Conservation (phyloP, 2,329 filamentous ascomycete species). For the Talaromyces sp. region DNA sequence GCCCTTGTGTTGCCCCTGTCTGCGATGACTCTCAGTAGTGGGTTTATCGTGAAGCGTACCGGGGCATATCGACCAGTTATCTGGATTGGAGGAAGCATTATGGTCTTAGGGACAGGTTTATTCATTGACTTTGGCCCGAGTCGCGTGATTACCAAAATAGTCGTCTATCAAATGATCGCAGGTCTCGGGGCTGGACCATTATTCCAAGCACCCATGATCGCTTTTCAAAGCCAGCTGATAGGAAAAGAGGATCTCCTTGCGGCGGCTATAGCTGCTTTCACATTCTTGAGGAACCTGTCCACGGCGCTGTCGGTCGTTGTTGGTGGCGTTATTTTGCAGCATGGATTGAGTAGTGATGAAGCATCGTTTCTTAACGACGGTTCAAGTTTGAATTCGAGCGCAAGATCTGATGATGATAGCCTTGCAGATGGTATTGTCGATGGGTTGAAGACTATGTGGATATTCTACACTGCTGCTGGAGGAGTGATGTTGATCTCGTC, state of each 20-base stretch:
- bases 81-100: slow-evolving; percentile 51
- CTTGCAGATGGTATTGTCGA: background rate
- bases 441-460: slow-evolving; percentile 7
- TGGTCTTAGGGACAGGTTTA: slow-evolving; percentile 58
- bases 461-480: slow-evolving; percentile 2
- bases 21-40: slow-evolving; percentile 53
- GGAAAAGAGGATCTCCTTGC: slow-evolving; percentile 50
- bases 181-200: slow-evolving; percentile 54
- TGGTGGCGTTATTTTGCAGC: slow-evolving; percentile 48
- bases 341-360: slow-evolving; percentile 24
- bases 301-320: slow-evolving; percentile 54
- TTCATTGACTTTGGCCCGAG: slow-evolving; percentile 49
- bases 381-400: background rate
- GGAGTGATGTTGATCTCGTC: slow-evolving; percentile 8
- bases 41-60: slow-evolving; percentile 65
- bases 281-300: slow-evolving; percentile 53
- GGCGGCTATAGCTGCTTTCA: slow-evolving; percentile 55
- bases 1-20: slow-evolving; percentile 63
- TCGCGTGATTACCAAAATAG: slow-evolving; percentile 37
- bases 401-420: background rate
- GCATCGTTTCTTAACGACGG: background rate
- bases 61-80: slow-evolving; percentile 59
- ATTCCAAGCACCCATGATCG: slow-evolving; percentile 53
- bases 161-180: slow-evolving; percentile 48
- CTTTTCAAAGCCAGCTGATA: slow-evolving; percentile 52